These are phyloP conservation scores for Luvunga scandens DNA, from an alignment of 345 rosid species.

Conservation along the genomic window DNA sequence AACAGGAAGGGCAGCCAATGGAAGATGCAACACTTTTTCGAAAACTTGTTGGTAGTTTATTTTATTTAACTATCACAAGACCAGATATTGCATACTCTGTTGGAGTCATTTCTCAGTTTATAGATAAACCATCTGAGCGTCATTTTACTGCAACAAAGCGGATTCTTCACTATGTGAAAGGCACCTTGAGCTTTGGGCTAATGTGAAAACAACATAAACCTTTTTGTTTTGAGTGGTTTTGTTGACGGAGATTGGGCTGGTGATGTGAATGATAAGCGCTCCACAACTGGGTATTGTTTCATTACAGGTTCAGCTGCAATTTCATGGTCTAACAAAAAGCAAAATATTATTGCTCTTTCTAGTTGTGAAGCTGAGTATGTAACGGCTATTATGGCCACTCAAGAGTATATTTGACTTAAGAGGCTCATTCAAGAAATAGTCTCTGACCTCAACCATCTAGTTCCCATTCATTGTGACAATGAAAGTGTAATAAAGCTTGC, in stretches of 20 bases:
- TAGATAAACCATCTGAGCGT: too few species aligned
- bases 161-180: background rate
- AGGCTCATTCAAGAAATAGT: background rate
- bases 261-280: background rate
- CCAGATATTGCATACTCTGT: too few species aligned
- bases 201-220: background rate
- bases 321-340: constrained; percentile 4
- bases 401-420: background rate
- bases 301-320: background rate
- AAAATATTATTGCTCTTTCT: background rate
- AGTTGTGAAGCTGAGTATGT: constrained; percentile 8
- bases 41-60: too few species aligned
- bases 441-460: background rate
- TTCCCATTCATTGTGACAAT: background rate
- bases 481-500: constrained; percentile 13
- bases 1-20: too few species aligned
- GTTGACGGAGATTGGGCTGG: background rate
- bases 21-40: too few species aligned
- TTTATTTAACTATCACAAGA: too few species aligned
- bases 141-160: too few species aligned
- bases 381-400: constrained; percentile 5
- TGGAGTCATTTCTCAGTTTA: too few species aligned
- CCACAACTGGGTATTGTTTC: background rate
- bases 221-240: background rate
- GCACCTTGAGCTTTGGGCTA: background rate